Conservation (phyloP, 768 basidiomycete species). For the Scleroderma bovista region DNA sequence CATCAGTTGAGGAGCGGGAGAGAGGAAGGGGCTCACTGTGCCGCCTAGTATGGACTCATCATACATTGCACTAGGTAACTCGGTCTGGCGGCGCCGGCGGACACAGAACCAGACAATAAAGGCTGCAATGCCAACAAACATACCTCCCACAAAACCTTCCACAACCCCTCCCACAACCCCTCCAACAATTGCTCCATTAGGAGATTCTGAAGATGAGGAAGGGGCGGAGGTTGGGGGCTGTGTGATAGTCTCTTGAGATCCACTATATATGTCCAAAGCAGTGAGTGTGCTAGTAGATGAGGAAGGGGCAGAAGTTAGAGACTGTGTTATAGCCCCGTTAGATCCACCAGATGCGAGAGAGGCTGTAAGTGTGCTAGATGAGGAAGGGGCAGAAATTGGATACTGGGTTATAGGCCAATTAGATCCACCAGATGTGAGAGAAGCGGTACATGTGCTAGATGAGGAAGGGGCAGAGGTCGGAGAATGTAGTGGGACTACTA, state of each 20-base stretch:
- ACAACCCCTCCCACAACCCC: conserved; percentile 40
- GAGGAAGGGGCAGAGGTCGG: no score
- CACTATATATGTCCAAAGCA: no score
- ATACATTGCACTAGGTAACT: conserved; percentile 9
- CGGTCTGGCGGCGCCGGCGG: conserved; percentile 20
- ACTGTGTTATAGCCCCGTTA: no score
- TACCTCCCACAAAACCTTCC: conserved; percentile 51
- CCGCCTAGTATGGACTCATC: not conserved
- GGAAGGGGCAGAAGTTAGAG: not conserved
- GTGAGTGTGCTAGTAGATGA: not conserved
- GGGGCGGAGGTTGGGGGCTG: no score
- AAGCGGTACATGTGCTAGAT: conserved; percentile 5
- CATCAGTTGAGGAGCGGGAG: conserved; percentile 12
- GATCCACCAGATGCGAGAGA: no score
- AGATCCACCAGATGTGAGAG: no score
- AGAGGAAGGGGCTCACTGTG: conserved; percentile 6
- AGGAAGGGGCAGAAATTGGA: no score
- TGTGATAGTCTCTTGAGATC: not conserved
- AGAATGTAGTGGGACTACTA: not conserved
- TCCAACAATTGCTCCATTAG: conserved; percentile 43
- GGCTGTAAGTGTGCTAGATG: conserved; percentile 8
- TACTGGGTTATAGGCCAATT: no score
- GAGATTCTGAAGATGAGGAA: conserved; percentile 5
- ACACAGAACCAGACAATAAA: conserved; percentile 35
- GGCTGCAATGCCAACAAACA: conserved; percentile 38